Conservation (phyloP, 192 early-diverging fungal species). For the Pilaira anomala region DNA sequence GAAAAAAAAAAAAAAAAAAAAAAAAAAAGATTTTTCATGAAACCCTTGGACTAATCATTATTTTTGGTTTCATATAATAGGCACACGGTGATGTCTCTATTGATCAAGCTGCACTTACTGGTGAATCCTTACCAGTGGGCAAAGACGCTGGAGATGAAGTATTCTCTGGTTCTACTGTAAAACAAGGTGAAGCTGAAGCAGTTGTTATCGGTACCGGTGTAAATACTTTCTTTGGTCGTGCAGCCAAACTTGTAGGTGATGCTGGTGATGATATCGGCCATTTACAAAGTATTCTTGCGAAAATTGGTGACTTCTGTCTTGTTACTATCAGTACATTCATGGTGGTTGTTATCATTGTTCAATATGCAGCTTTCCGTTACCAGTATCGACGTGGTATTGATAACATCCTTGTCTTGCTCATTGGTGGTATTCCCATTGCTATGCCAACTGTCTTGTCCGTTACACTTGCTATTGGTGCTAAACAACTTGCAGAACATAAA, state of each 20-base stretch:
- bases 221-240: slow-evolving; percentile 82
- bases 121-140: slow-evolving; percentile 67
- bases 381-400: slow-evolving; percentile 72
- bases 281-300: slow-evolving; percentile 68
- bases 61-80: not conserved
- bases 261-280: slow-evolving; percentile 74
- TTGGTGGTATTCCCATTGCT: slow-evolving; percentile 79
- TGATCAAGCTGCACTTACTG: slow-evolving; percentile 66
- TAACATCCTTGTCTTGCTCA: slow-evolving; percentile 77
- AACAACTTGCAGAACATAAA: slow-evolving; percentile 76
- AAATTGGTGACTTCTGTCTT: slow-evolving; percentile 77
- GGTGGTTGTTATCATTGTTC: slow-evolving; percentile 64
- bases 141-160: slow-evolving; percentile 68
- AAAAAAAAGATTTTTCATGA: not conserved
- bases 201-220: slow-evolving; percentile 74
- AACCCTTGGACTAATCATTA: not conserved
- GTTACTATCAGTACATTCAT: slow-evolving; percentile 69
- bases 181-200: slow-evolving; percentile 77
- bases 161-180: slow-evolving; percentile 77
- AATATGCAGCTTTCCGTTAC: slow-evolving; percentile 67
- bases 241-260: slow-evolving; percentile 70
- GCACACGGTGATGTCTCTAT: slow-evolving; percentile 55
- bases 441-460: slow-evolving; percentile 78
- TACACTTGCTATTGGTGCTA: slow-evolving; percentile 75
- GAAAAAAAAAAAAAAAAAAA: not conserved